Conservation (phyloP, 495 filamentous ascomycete species). For the Xanthoparmelia taractica region DNA sequence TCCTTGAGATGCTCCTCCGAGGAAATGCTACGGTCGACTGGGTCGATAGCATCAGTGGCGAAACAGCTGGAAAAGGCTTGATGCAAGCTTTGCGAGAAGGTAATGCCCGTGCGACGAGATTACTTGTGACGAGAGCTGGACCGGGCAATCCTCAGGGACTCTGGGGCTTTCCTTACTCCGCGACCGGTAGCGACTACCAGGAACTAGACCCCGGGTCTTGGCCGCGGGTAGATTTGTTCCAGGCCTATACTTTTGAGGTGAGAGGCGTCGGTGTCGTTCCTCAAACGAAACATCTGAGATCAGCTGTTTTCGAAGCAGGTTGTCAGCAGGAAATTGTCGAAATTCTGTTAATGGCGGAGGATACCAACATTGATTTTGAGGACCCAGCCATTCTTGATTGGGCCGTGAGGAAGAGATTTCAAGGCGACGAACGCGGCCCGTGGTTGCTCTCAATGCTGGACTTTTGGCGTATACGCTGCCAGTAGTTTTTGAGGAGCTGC, state of each 20-base stretch:
- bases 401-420: background rate
- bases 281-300: conserved; percentile 18
- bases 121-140: background rate
- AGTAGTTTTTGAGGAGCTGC: background rate
- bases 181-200: background rate
- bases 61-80: conserved; percentile 21
- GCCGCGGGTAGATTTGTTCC: background rate
- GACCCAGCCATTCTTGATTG: conserved; percentile 12
- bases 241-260: background rate
- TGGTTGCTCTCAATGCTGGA: conserved; percentile 11
- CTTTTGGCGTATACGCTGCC: background rate
- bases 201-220: background rate
- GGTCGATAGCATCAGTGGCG: conserved; percentile 14
- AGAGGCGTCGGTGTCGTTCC: conserved; percentile 13
- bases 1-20: conserved; percentile 32
- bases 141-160: background rate
- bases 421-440: conserved; percentile 12
- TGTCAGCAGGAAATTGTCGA: conserved; percentile 14
- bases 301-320: conserved; percentile 15
- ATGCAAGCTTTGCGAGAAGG: conserved; percentile 17
- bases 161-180: background rate
- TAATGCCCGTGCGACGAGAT: conserved; percentile 1
- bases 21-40: conserved; percentile 14
- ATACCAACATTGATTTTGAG: conserved; percentile 1
- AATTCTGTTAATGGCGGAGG: background rate